Evolutionary conservation across 106 monocot genomes (phyloP).

Genomic region (Alisma plantagoaquatica): DNA sequence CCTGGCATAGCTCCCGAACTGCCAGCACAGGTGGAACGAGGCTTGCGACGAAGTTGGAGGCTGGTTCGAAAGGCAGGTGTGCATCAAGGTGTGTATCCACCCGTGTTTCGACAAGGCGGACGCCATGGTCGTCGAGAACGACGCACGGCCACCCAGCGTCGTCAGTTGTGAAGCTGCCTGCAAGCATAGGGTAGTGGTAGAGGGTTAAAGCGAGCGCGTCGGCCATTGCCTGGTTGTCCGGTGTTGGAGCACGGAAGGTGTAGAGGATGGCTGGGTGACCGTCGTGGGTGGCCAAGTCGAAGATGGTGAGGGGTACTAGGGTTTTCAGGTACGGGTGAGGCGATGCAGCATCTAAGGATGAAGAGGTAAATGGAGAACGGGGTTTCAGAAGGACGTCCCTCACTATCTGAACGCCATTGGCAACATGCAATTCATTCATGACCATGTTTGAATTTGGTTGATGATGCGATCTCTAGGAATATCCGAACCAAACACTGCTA

Average conservation of each 20-base stretch:
- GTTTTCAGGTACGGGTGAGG: no score
- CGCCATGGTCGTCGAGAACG: conserved; percentile 4
- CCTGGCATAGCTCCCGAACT: no score
- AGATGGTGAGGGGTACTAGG: no score
- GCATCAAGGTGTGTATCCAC: background rate
- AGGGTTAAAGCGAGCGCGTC: conserved; percentile 2
- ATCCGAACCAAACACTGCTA: no score
- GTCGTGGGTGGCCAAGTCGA: conserved; percentile 6
- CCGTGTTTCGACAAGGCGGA: conserved; percentile 5
- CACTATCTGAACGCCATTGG: background rate
- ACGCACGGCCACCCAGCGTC: background rate
- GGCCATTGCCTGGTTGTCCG: conserved; percentile 2
- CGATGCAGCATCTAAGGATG: background rate
- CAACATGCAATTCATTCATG: no score
- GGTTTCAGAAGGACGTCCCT: background rate
- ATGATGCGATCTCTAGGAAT: no score
- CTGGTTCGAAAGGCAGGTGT: background rate
- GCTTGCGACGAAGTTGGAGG: no score
- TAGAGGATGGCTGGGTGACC: conserved; percentile 3
- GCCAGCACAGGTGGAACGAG: no score
- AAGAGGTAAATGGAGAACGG: background rate
- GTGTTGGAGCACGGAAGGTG: conserved; percentile 5
- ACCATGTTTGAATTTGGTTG: no score
- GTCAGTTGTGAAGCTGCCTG: conserved; percentile 1
- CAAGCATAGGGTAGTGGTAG: conserved; percentile 5